Conservation (phyloP, 495 filamentous ascomycete genomes). For the Evernia prunastri region DNA sequence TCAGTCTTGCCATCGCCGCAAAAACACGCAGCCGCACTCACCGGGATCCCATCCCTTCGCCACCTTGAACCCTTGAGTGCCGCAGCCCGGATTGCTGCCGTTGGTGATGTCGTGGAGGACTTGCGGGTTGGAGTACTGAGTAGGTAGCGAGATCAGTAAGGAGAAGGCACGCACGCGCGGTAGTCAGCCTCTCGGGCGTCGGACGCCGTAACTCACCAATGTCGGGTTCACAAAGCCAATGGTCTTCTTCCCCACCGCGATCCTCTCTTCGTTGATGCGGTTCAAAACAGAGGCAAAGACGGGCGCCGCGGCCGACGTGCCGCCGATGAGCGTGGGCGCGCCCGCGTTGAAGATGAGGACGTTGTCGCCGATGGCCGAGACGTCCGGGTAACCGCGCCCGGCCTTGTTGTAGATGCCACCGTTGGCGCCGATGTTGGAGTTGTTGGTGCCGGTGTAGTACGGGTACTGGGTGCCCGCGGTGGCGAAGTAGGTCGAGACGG, state of each 20-base stretch:
- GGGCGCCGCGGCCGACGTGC: constrained; percentile 54
- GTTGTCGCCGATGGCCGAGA: constrained; percentile 54
- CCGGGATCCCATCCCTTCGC: constrained; percentile 53
- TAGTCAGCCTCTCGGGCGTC: too few species aligned
- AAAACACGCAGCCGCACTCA: background rate
- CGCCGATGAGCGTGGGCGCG: constrained; percentile 37
- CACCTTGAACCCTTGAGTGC: constrained; percentile 47
- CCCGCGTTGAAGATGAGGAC: constrained; percentile 42
- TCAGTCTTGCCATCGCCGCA: background rate
- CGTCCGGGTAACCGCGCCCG: constrained; percentile 58
- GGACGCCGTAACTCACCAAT: constrained; percentile 1
- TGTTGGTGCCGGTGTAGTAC: constrained; percentile 16
- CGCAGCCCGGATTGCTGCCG: constrained; percentile 55
- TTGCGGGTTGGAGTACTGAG: constrained; percentile 49
- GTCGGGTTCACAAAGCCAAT: constrained; percentile 58
- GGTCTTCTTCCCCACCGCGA: constrained; percentile 48
- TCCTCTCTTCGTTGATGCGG: constrained; percentile 56
- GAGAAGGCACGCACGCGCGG: too few species aligned
- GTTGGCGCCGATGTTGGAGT: constrained; percentile 26
- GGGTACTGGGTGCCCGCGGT: constrained; percentile 41
- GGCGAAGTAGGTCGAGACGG: constrained; percentile 46
- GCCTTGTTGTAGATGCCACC: constrained; percentile 52
- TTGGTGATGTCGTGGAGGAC: constrained; percentile 55
- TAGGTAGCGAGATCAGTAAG: background rate
- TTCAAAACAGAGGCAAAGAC: constrained; percentile 52